A percentile compares a stretch with the other conserved stretches of the same genome.
Evolutionary conservation across 371 early-diverging fungal species (phyloP).

Genomic region (Mortierella sp.): DNA sequence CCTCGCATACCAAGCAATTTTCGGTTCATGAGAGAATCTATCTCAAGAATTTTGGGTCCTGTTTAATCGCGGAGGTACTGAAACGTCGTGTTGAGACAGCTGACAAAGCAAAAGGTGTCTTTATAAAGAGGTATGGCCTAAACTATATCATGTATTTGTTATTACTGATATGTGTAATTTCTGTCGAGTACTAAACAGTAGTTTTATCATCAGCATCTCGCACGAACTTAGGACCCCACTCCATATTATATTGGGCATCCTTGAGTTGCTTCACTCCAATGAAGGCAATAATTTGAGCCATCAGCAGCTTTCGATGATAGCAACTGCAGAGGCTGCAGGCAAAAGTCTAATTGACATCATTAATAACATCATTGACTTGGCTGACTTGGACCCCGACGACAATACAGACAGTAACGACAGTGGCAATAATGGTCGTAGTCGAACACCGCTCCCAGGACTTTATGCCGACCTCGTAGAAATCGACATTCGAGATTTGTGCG

Average conservation of each 20-base stretch:
- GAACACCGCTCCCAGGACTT: conserved; percentile 3
- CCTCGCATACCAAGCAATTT: conserved; percentile 49
- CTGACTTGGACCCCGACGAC: conserved; percentile 50
- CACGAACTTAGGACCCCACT: conserved; percentile 58
- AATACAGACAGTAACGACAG: not conserved
- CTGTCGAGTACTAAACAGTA: not conserved
- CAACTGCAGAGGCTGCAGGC: conserved; percentile 50
- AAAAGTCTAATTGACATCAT: conserved; percentile 46
- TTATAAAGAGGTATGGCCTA: conserved; percentile 45
- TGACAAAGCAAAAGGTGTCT: conserved; percentile 55
- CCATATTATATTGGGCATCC: conserved; percentile 55
- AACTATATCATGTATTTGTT: not conserved
- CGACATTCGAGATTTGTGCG: conserved; percentile 41
- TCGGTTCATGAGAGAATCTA: conserved; percentile 53
- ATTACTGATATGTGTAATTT: not conserved
- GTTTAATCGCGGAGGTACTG: conserved; percentile 54
- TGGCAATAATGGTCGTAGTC: not conserved
- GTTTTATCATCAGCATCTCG: conserved; percentile 31
- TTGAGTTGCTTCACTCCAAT: conserved; percentile 45
- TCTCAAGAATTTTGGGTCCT: conserved; percentile 56
- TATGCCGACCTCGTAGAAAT: conserved; percentile 38
- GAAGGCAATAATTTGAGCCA: conserved; percentile 30
- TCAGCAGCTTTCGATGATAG: conserved; percentile 35
- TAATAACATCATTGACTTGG: conserved; percentile 55
- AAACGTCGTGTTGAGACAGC: conserved; percentile 55